phyloP scores from a whole-genome alignment of 495 filamentous ascomycete species.

The Staphylotrichum longicolle region DNA sequence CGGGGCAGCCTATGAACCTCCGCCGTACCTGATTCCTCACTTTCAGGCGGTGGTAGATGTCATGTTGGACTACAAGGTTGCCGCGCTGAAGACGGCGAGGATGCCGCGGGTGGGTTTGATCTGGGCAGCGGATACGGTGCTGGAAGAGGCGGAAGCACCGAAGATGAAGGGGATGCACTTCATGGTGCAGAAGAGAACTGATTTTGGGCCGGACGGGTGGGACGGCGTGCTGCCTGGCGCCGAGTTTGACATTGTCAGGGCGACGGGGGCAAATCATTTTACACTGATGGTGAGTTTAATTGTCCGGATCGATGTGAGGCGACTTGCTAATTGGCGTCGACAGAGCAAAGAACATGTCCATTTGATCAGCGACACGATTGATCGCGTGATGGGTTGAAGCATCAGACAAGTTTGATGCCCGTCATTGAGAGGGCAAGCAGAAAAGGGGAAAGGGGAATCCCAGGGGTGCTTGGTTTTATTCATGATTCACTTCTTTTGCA shows the following conservation, averaged over 20 bases:
- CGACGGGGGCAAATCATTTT: background rate
- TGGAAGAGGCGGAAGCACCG: background rate
- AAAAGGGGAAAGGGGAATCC: too few relatives aligned
- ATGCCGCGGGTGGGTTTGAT: background rate
- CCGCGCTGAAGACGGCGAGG: constrained; percentile 12
- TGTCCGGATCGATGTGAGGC: background rate
- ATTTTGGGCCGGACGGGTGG: constrained; percentile 21
- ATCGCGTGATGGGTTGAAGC: background rate
- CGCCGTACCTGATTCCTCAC: background rate
- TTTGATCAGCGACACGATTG: background rate
- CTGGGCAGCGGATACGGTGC: constrained; percentile 28
- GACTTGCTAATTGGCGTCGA: background rate
- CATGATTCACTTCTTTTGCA: too few relatives aligned
- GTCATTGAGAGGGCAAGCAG: too few relatives aligned
- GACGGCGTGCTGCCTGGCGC: constrained; percentile 18
- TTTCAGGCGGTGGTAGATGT: background rate
- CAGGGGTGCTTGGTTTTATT: too few relatives aligned
- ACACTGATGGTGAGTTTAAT: background rate
- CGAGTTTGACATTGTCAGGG: background rate
- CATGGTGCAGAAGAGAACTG: constrained; percentile 23
- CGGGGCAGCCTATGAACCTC: background rate
- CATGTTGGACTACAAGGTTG: constrained; percentile 9
- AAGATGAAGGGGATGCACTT: constrained; percentile 8
- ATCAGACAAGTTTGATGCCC: too few relatives aligned
- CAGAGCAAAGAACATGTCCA: constrained; percentile 1